A percentile compares a stretch with the other conserved stretches of the same genome.
phyloP scores from a whole-genome alignment of 2,329 filamentous ascomycete genomes.

The Magnaporthiopsis incrustans region DNA sequence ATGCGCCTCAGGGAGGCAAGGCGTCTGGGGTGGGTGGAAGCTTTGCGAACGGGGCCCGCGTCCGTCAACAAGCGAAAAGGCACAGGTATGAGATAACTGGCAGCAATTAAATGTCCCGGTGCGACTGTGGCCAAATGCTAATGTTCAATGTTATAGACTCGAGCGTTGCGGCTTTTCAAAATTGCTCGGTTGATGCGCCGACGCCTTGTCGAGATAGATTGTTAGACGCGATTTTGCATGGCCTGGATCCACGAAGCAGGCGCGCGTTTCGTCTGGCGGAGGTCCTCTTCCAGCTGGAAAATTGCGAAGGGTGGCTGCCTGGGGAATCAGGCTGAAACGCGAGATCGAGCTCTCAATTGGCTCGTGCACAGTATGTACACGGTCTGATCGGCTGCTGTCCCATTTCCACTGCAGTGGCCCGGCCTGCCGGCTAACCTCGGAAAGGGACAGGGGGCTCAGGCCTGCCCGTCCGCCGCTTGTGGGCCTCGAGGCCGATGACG shows the following conservation, averaged over 20 bases:
- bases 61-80: not conserved
- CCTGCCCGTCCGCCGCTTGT: not conserved
- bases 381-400: not conserved
- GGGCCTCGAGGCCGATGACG: slow-evolving; percentile 1
- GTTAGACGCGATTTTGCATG: not conserved
- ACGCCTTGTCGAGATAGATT: not conserved
- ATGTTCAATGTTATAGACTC: not conserved
- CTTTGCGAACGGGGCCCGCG: not conserved
- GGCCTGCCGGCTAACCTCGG: not conserved
- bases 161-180: not conserved
- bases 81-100: not conserved
- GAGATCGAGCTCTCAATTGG: not conserved
- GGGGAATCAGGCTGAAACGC: not conserved
- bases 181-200: not conserved
- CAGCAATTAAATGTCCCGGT: not conserved
- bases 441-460: not conserved
- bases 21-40: not conserved
- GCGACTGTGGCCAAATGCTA: not conserved
- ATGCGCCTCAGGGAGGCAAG: not conserved
- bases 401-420: no score
- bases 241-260: not conserved
- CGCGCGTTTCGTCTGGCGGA: not conserved
- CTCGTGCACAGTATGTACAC: no score
- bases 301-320: not conserved
- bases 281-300: not conserved